phyloP scores from a whole-genome alignment of 2,329 filamentous ascomycete species.

The Penicillium occitanis region DNA sequence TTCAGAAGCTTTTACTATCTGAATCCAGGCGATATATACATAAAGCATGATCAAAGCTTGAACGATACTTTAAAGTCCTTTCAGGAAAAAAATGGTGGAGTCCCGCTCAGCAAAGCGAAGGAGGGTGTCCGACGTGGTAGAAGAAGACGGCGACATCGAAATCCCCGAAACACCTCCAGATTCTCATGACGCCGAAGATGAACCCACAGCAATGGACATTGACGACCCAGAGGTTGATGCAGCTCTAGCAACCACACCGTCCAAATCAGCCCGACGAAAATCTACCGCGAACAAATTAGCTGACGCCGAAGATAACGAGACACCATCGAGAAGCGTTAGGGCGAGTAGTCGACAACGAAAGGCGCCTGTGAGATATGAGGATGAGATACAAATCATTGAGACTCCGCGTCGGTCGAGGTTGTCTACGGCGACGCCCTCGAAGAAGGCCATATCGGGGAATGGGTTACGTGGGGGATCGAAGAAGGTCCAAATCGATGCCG shows the following conservation, averaged over 20 bases:
- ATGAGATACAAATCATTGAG: conserved; percentile 23
- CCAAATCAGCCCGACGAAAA: conserved; percentile 30
- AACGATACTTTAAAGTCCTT: not conserved
- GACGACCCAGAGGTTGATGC: conserved; percentile 22
- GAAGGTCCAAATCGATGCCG: conserved; percentile 14
- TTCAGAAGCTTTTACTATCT: not conserved
- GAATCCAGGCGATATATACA: not conserved
- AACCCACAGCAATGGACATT: conserved; percentile 21
- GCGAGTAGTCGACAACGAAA: conserved; percentile 39
- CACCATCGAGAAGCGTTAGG: conserved; percentile 30
- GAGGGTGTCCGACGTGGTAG: conserved; percentile 33
- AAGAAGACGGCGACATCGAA: conserved; percentile 24
- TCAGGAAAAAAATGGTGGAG: conserved; percentile 31
- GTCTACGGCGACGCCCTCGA: conserved; percentile 24
- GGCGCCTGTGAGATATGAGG: conserved; percentile 34
- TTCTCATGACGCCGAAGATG: conserved; percentile 8
- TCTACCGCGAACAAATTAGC: conserved; percentile 23
- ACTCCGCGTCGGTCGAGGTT: conserved; percentile 26
- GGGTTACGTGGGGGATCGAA: conserved; percentile 27
- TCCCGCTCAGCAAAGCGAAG: conserved; percentile 39
- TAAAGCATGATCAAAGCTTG: not conserved
- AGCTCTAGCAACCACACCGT: conserved; percentile 21
- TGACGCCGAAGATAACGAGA: conserved; percentile 22
- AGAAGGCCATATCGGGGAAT: conserved; percentile 25
- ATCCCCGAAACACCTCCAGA: conserved; percentile 19